phyloP scores from a whole-genome alignment of 352 stramenopile species.

The Thraustochytrium sp. region DNA sequence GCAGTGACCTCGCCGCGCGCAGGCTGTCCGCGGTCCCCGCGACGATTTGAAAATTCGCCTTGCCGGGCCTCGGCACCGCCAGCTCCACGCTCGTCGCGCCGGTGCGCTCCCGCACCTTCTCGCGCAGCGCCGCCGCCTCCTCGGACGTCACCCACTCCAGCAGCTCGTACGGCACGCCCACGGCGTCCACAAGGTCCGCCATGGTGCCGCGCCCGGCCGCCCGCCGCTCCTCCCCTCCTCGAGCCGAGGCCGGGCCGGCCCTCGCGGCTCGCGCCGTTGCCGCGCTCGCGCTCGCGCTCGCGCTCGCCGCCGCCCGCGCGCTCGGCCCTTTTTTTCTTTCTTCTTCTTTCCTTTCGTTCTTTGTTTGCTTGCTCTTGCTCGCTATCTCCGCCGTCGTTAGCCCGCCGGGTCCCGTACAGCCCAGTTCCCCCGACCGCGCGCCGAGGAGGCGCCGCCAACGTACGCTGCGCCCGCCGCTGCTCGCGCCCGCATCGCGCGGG shows the following conservation, averaged over 20 bases:
- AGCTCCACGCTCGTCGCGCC: neutral
- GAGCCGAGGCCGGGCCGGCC: no score
- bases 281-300: no score
- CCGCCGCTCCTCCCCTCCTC: neutral
- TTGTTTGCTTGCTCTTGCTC: no score
- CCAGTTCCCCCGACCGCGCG: no score
- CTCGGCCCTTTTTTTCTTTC: no score
- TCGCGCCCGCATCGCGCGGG: neutral
- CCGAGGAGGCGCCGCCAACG: no score
- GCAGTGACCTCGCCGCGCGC: neutral
- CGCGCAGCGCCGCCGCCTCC: neutral
- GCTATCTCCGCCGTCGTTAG: no score
- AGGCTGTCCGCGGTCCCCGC: neutral
- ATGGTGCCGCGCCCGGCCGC: neutral
- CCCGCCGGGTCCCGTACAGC: no score
- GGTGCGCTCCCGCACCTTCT: neutral
- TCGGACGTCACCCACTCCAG: conserved; percentile 1
- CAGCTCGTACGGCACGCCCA: conserved; percentile 27
- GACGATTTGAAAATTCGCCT: conserved; percentile 28
- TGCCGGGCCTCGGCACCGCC: neutral
- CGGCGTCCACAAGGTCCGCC: neutral
- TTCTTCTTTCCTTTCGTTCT: no score
- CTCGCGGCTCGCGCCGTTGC: no score
- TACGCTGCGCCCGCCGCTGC: neutral
- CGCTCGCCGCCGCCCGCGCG: no score